These are phyloP conservation scores for Aspergillus neotritici DNA, from an alignment of 2,329 filamentous ascomycete species.

Conservation along the genomic window DNA sequence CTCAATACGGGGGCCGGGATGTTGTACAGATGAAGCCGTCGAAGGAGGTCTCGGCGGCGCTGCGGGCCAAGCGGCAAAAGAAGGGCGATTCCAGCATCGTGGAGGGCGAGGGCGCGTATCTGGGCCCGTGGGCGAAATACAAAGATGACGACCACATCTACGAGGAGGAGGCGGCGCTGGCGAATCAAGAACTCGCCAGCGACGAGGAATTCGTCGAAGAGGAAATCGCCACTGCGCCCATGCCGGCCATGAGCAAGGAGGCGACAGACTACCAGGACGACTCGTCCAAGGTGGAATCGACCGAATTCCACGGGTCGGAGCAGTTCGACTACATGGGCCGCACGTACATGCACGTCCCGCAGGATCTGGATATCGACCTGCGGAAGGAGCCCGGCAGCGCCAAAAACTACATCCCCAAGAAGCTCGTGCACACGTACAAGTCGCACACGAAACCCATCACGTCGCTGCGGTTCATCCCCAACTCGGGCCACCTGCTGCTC, in stretches of 20 bases:
- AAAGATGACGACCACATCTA: conserved; percentile 65
- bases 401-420: conserved; percentile 93
- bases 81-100: conserved; percentile 80
- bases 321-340: conserved; percentile 90
- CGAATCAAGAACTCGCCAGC: conserved; percentile 66
- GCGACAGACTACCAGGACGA: conserved; percentile 47
- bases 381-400: conserved; percentile 70
- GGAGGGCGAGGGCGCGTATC: conserved; percentile 80
- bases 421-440: conserved; percentile 85
- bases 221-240: conserved; percentile 49
- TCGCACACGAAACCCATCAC: conserved; percentile 80
- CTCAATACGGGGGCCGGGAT: conserved; percentile 46
- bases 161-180: conserved; percentile 60
- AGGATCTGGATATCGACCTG: conserved; percentile 80
- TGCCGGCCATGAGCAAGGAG: conserved; percentile 47
- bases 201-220: conserved; percentile 75
- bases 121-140: conserved; percentile 92
- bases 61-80: conserved; percentile 70
- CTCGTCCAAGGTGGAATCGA: conserved; percentile 68
- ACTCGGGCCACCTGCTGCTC: conserved; percentile 78
- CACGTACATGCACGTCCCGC: conserved; percentile 96
- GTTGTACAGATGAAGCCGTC: conserved; percentile 51
- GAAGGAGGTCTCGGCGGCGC: conserved; percentile 65
- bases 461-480: conserved; percentile 81
- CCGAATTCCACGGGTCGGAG: conserved; percentile 75